phyloP scores from a whole-genome alignment of 2,329 filamentous ascomycete species.

The Mycosphaerella sp. region DNA sequence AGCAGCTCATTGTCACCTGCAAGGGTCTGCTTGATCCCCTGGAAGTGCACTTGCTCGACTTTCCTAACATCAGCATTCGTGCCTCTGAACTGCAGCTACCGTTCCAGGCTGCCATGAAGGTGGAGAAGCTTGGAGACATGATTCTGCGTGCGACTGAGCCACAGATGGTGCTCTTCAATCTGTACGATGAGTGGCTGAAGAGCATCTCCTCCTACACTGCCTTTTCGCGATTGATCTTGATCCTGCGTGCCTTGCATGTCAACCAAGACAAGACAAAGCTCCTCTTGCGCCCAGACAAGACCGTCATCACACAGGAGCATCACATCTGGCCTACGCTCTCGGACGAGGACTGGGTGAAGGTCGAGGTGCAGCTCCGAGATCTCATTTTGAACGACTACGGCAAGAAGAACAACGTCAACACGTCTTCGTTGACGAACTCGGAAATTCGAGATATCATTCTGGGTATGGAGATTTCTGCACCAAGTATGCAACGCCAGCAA shows the following conservation, averaged over 20 bases:
- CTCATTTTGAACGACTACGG: conserved; percentile 97
- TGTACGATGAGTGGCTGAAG: conserved; percentile 99
- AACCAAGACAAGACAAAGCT: conserved; percentile 99
- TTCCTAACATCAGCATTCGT: conserved; percentile 97
- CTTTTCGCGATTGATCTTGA: conserved; percentile 90
- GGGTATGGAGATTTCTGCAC: conserved; percentile 98
- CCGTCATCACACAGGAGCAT: conserved; percentile 94
- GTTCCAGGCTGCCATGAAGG: conserved; percentile 99
- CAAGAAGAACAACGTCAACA: conserved; percentile 99
- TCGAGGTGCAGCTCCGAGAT: conserved; percentile 94
- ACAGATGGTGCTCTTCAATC: conserved; percentile 99
- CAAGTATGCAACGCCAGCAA: conserved; percentile 96
- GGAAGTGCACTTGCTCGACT: conserved; percentile 94
- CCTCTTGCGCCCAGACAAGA: conserved; percentile 91
- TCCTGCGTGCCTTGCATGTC: conserved; percentile 89
- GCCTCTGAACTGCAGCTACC: conserved; percentile 94
- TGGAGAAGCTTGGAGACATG: conserved; percentile 99
- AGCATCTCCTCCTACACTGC: conserved; percentile 97
- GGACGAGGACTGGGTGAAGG: conserved; percentile 98
- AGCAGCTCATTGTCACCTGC: conserved; percentile 95
- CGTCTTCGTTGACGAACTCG: conserved; percentile 88
- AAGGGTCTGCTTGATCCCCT: conserved; percentile 96
- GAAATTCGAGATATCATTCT: conserved; percentile 98
- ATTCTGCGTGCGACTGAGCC: conserved; percentile 94
- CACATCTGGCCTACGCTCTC: conserved; percentile 95